Conservation (phyloP, 108 stramenopile species). For the Hondaea fermentalgiana region DNA sequence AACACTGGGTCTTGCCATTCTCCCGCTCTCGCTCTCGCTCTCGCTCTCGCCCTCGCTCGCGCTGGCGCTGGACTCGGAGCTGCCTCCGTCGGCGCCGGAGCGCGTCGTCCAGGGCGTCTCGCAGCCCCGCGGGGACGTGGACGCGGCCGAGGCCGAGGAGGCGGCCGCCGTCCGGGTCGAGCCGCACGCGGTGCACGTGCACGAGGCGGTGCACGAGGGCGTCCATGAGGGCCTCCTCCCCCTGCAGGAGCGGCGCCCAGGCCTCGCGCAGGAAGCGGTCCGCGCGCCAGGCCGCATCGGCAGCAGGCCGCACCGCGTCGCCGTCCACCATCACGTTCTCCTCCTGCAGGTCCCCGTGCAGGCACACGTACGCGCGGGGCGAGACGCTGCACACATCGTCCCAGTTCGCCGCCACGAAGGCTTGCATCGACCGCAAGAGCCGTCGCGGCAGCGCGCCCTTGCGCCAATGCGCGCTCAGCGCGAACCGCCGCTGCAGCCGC, state of each 20-base stretch:
- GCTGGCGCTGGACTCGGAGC: no score
- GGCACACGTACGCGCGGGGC: not conserved
- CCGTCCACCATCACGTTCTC: not conserved
- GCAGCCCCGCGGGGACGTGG: no score
- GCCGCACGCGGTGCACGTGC: not conserved
- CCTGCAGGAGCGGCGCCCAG: not conserved
- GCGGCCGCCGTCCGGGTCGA: not conserved
- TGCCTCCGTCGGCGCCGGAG: no score
- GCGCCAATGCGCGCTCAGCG: not conserved
- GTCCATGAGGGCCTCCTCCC: not conserved
- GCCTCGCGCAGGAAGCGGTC: not conserved
- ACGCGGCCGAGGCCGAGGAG: no score
- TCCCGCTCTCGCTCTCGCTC: no score
- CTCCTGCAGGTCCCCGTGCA: conserved; percentile 9
- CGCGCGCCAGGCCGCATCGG: not conserved
- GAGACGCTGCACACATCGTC: not conserved
- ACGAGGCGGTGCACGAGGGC: not conserved
- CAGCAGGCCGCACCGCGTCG: not conserved
- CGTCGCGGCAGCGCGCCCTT: not conserved
- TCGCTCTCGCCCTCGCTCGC: no score
- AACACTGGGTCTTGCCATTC: no score
- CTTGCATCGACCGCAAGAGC: not conserved
- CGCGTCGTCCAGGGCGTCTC: no score
- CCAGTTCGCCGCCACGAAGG: not conserved
- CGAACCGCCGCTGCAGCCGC: not conserved